phyloP scores from a whole-genome alignment of 345 rosid genomes.

The Hevea brasiliensis region DNA sequence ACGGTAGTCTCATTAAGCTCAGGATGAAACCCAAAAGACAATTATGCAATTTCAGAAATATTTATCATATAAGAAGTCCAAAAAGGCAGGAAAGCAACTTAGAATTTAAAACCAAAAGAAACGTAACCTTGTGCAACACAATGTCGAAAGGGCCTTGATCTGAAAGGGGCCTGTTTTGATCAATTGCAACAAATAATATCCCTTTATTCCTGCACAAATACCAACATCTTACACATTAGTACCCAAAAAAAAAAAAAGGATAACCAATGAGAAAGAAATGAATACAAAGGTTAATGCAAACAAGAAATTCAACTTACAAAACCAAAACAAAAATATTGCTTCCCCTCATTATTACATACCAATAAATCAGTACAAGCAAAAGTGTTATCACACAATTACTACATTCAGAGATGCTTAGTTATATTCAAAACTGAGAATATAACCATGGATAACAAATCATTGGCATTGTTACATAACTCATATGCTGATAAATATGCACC shows the following conservation, averaged over 20 bases:
- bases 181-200: conserved; percentile 70
- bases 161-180: conserved; percentile 63
- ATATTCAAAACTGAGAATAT: background rate
- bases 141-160: conserved; percentile 87
- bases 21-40: background rate
- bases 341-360: background rate
- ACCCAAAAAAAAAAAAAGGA: background rate
- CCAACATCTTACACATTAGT: background rate
- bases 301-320: background rate
- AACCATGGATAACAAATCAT: background rate
- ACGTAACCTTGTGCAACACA: conserved; percentile 68
- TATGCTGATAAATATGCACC: background rate
- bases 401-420: background rate
- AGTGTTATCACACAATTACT: background rate
- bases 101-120: background rate
- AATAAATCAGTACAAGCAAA: no score
- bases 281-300: no score
- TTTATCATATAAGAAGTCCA: background rate
- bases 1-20: background rate
- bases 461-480: background rate
- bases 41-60: background rate
- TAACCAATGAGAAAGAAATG: background rate
- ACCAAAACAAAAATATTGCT: background rate
- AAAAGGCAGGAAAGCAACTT: background rate
- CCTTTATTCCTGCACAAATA: conserved; percentile 36